These are phyloP conservation scores for Chaetomium olivaceum DNA, from an alignment of 2,329 filamentous ascomycete genomes.

Conservation along the genomic window DNA sequence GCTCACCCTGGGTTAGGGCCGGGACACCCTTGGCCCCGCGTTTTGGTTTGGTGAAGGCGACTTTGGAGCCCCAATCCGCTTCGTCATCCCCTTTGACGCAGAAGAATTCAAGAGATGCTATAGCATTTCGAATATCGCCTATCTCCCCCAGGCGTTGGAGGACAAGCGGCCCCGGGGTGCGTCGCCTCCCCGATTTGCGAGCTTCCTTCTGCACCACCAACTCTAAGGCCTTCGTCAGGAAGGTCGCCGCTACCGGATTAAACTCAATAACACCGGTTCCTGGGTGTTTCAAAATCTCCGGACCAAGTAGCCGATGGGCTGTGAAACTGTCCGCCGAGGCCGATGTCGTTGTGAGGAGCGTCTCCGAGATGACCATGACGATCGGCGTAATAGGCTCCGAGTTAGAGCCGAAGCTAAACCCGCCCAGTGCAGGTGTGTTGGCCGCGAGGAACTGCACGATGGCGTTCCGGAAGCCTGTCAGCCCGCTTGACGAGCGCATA, in stretches of 20 bases:
- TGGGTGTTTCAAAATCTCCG: constrained; percentile 80
- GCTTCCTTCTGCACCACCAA: constrained; percentile 83
- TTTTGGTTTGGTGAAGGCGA: constrained; percentile 69
- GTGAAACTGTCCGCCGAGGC: constrained; percentile 90
- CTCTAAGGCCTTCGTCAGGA: constrained; percentile 81
- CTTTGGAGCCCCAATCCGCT: constrained; percentile 72
- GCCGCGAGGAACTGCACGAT: constrained; percentile 74
- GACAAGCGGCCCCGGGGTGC: constrained; percentile 75
- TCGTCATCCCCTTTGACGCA: constrained; percentile 79
- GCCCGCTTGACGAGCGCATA: constrained; percentile 61
- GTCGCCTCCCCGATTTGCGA: constrained; percentile 70
- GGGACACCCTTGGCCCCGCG: constrained; percentile 58
- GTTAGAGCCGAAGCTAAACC: constrained; percentile 46
- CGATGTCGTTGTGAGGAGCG: constrained; percentile 79
- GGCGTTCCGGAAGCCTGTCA: constrained; percentile 72
- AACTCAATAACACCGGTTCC: constrained; percentile 83
- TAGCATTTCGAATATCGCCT: constrained; percentile 89
- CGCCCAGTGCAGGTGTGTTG: constrained; percentile 58
- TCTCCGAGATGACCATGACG: constrained; percentile 90
- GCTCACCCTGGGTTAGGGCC: constrained; percentile 72
- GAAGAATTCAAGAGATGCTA: constrained; percentile 88
- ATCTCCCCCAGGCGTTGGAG: constrained; percentile 79
- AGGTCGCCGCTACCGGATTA: constrained; percentile 84
- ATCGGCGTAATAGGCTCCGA: constrained; percentile 65
- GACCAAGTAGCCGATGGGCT: constrained; percentile 82